These are phyloP conservation scores for Colletotrichum musicola DNA, from an alignment of 2,329 filamentous ascomycete genomes.

Conservation along the genomic window DNA sequence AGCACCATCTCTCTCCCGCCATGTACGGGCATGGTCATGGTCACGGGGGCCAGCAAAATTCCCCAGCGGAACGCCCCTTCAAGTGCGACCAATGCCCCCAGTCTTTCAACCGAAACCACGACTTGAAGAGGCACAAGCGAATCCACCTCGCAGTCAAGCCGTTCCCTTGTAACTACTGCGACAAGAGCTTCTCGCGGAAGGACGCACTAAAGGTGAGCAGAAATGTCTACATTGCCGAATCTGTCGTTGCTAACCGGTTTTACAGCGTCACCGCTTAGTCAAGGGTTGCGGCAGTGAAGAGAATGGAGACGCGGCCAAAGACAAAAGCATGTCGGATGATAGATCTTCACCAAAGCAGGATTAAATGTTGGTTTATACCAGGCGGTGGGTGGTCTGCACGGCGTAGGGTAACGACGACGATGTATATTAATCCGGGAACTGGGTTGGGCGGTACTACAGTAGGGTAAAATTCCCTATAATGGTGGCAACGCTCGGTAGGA, in stretches of 20 bases:
- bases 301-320: slow-evolving; percentile 1
- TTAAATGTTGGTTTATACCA: too few species aligned
- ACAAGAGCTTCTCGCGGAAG: slow-evolving; percentile 97
- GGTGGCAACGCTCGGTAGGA: too few species aligned
- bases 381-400: too few species aligned
- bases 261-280: slow-evolving; percentile 72
- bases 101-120: slow-evolving; percentile 96
- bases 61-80: slow-evolving; percentile 84
- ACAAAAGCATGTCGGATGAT: slow-evolving; percentile 33
- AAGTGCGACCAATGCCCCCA: slow-evolving; percentile 94
- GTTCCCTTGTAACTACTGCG: slow-evolving; percentile 90
- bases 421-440: too few species aligned
- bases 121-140: slow-evolving; percentile 93
- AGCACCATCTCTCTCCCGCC: slow-evolving; percentile 59
- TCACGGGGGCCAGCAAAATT: slow-evolving; percentile 62
- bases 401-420: too few species aligned
- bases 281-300: slow-evolving; percentile 67
- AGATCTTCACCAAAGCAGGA: slow-evolving; percentile 6
- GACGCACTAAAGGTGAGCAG: slow-evolving; percentile 89
- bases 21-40: slow-evolving; percentile 69
- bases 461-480: too few species aligned
- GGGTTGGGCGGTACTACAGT: too few species aligned
- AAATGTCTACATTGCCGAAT: slow-evolving; percentile 44
- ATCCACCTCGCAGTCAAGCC: slow-evolving; percentile 97
- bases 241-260: slow-evolving; percentile 27